Evolutionary conservation across 2,329 filamentous ascomycete species (phyloP), one percentile per base, ranked within the genome.

Genomic region (Chalara sp.): DNA sequence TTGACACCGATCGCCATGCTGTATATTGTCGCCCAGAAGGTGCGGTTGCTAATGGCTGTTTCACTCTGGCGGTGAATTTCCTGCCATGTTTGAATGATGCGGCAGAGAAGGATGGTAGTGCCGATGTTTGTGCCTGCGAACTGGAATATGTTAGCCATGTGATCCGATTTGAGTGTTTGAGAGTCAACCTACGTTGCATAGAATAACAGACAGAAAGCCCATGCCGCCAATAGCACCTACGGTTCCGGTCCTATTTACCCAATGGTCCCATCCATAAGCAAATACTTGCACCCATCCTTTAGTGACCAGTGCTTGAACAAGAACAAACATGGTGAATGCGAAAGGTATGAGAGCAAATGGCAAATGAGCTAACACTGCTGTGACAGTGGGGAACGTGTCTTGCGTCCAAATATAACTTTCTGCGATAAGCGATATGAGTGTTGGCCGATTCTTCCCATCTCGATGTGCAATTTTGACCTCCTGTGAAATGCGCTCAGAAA

Each of bases 41-140:
- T 85, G 4, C 84, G 76, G 42, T 87, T 70, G 10, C 71, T 76
- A 46, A 89, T 84, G 1, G 73, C 65, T 1, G 64, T 67, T 0
- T 67, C 66, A 39, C 72, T 75, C 0, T 56, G 52, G 0, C 61
- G 50, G 56, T 84, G 80, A 40, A 89, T 86, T 1, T 69, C 60
- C 55, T 79, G 70, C 86, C 86, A 89, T 0, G 78, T 70, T 62
- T 89, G 85, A 8, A 89, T 78, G 6, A 88, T 76, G 3, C 85
- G 81, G 6, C 78, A 87, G 1, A 89, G 72, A 1, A 89, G 76
- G 60, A 89, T 89, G 0, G 85, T 84, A 0, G 85, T 87, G 33
- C 86, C 85, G 48, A 89, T 89, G 56, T 89, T 89, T 1, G 86
- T 89, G 13, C 86, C 86, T 0, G 86, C 83, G 58, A 88, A 89